Percentiles rank a stretch among this genome's conserved stretches.
These are phyloP conservation scores for Dentipellis sp. DNA, from an alignment of 768 basidiomycete genomes.

Conservation along the genomic window DNA sequence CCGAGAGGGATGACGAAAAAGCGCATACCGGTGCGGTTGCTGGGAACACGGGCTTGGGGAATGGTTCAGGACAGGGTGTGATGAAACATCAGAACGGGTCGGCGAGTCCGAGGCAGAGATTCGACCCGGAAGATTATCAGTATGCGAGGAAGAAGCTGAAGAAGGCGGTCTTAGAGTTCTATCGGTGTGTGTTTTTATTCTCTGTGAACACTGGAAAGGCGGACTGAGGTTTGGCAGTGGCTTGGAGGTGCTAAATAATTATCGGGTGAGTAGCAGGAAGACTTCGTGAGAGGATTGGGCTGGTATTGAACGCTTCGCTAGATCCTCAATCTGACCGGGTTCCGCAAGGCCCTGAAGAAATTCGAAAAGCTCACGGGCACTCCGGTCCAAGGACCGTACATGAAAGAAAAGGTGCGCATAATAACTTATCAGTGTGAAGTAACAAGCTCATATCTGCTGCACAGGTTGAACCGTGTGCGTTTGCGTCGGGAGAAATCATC, in stretches of 20 bases:
- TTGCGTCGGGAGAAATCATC: conserved; percentile 55
- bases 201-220: conserved; percentile 17
- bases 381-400: conserved; percentile 67
- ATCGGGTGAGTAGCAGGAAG: conserved; percentile 47
- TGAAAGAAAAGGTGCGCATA: conserved; percentile 57
- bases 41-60: too few relatives aligned
- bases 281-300: neutral
- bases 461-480: conserved; percentile 58
- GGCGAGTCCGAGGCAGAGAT: conserved; percentile 2
- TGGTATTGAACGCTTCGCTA: conserved; percentile 16
- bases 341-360: conserved; percentile 80
- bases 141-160: conserved; percentile 81
- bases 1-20: neutral
- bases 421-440: neutral
- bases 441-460: neutral
- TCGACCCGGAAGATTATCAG: conserved; percentile 71
- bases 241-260: conserved; percentile 81
- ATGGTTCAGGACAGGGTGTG: neutral
- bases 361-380: conserved; percentile 76
- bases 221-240: conserved; percentile 32
- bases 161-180: conserved; percentile 76
- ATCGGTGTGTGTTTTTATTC: conserved; percentile 29
- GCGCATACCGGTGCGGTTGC: neutral
- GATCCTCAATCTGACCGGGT: conserved; percentile 85
- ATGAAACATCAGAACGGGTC: neutral